Evolutionary conservation across 352 stramenopile genomes (phyloP), one percentile per base, ranked within the genome.

Genomic region (Phytophthora europaea): DNA sequence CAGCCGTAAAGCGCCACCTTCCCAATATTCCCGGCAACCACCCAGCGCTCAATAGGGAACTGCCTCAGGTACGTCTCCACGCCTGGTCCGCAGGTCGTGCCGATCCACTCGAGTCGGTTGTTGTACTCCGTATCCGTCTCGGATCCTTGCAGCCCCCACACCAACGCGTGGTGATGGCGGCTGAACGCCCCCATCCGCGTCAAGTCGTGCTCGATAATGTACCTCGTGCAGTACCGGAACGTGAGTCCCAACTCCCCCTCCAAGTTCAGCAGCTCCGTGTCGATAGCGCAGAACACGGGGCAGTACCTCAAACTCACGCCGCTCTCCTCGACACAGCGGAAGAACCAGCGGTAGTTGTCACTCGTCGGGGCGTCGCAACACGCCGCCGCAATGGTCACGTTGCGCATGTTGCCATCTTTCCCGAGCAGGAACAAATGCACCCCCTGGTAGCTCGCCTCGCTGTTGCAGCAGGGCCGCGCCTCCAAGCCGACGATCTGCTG

Each of bases 401-500:
- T 88, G 50, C 72, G 53, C 55, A 77, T 67, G 50, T 91, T 88
- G 67, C 83, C 75, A 67, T 91, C 83, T 67, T 87, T 88, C 28
- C 81, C 81, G 1, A 88, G 38, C 16, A 91, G 58, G 23, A 84
- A 84, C 12, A 91, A 48, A 31, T 91, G 81, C 36, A 79, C 73
- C 0, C 80, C 81, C 18, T 85, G 68, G 51, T 86, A 89, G 28
- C 72, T 78, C 6, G 73, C 72, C 23, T 76, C 73, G 4, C 22
- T 48, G 60, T 83, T 68, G 69, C 38, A 28, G 61, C 70, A 73
- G 6, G 72, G 64, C 20, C 84, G 54, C n/a, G 72, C 80, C 13
- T 88, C 80, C 38, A 89, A 76, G 0, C 81, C 82, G 47, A 87
- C 84, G 36, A 91, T 73, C 65, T 88, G 84, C 65, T 89, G 84